Evolutionary conservation across 163 green algal genomes (phyloP), one percentile per base, ranked within the genome.

Genomic region (Scenedesmus sp.): DNA sequence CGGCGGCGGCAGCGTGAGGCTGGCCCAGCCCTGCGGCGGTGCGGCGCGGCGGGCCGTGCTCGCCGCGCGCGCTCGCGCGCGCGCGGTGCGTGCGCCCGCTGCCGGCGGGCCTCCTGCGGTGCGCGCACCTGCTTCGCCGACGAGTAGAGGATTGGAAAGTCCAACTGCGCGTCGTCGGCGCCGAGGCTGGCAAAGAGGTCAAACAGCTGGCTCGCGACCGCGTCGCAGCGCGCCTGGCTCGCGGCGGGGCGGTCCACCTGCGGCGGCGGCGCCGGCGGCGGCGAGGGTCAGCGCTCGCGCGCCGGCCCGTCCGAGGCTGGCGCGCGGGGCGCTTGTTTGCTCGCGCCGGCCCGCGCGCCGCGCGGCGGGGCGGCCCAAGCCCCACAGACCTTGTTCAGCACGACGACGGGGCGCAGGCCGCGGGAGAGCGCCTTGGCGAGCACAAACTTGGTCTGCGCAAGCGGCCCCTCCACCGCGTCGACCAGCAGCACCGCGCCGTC

Each of bases 121-220:
- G 50, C 39, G 50, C 50, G 17, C 7, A 66, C 75, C 75, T 83
- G 75, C 57, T 81, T 81, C 28, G 74, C 94, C 15, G 84, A 93
- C 20, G 92, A 90, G 54, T 96, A 97, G 14, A 96, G 88, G 34
- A 94, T 70, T 6, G 88, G 78, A 60, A 90, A 85, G 75, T 83
- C 75, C 39, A 90, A 62, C 86, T 96, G 94, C 51, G 93, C 89
- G 45, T 98, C 94, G 7, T 77, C 80, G 28, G 92, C 93, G 0
- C 91, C 92, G 72, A 95, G 74, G 13, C 80, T 71, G 13, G 88
- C 89, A 87, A 98, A 94, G 63, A 96, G 83, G 78, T 98, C 94
- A 75, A 98, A 97, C 31, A 97, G 73, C 17, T 89, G 77, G 50
- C 75, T 92, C 57, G 95, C 90, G 44, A 94, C 89, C 11, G 87